Base-by-base conservation (phyloP, 2,329 filamentous ascomycete species). In the Calcarisporium arbuscula region DNA sequence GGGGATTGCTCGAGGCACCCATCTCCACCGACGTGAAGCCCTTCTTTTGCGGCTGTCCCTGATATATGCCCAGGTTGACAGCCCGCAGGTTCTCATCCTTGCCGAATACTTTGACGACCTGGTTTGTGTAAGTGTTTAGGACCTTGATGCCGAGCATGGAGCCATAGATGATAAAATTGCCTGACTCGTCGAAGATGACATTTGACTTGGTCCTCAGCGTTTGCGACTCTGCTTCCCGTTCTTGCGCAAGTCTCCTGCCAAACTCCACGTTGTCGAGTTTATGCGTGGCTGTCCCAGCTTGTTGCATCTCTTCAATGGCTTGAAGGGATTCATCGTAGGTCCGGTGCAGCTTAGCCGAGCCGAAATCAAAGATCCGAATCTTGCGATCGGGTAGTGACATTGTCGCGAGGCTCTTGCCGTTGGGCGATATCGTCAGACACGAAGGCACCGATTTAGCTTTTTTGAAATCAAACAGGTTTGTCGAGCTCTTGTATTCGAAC, bases 391-490 rank as follows among this genome's bases (percentile, higher is more conserved):
- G 94, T 47, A 95, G 81, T 1, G 92, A 98, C 48, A 92, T 81
- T 0, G 87, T 83, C 2, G 84, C 87, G 52, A 98, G 92, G 40
- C 88, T 85, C 38, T 83, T 76, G 5, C 90, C 88, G 0, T 82
- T 82, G 0, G 89, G 88, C 0, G 92, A 95, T 30, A 98, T 74
- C 0, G 84, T 85, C 31, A 98, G 68, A 9, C 85, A 85, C 5
- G 80, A 77, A 0, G 90, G 89, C 1, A 82, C 75, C 0, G 88
- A 85, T 58, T 95, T 96, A 32, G 85, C 76, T 61, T 95, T 96
- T 54, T 94, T 96, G 66, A 98, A 96, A 34, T 95, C 90, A 53
- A 96, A 98, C 1, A 98, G 70, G 51, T 85, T 92, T 4, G 92
- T 98, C 2, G 85, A 82, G 54, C 87, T 94, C 63, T 98, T 98